Evolutionary conservation across 129 eudicot genomes (phyloP), one percentile per base, ranked within the genome.

Genomic region (Centaurea solstitialis): DNA sequence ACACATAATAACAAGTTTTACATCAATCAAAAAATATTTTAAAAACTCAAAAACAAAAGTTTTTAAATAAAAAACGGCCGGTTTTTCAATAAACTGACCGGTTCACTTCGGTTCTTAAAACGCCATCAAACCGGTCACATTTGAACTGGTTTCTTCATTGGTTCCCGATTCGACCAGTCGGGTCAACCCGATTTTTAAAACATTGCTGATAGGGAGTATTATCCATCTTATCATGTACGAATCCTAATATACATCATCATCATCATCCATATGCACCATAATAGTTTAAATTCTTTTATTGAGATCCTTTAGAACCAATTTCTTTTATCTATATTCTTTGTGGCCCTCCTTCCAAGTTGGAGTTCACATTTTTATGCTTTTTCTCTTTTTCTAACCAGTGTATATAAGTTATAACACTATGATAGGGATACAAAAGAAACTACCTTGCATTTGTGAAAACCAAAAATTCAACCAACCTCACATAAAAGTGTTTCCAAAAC

Each of bases 321-420:
- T 21, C 9, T 21, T 21, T 62, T 0, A 18, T 8, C 13, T 62
- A 21, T 18, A 62, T 62, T 20, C 68, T 11, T 62, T 76, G 71
- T 76, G 59, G 61, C 59, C 78, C 78, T 30, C 41, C 26, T 23
- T 47, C 67, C 78, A 47, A 74, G 78, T 76, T 76, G 59, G 72
- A 76, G 13, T 37, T 62, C 11, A 20, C 59, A 62, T 35, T 76
- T 76, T 61, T 62, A 21, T 76, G 59, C 10, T 76, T 6, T 59
- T 38, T 50, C 20, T 39, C 39, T 37, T 33, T 6, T 10, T 4
- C 3, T 12, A 35, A 76, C 38, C 4, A 4, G 17, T 1, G 26
- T 40, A 22, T 77, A 9, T n/a, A n/a, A n/a, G n/a, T n/a, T n/a
- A n/a, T n/a, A 8, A 11, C 9, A 76, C 59, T 33, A 7, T 70